These are phyloP conservation scores for Geoglossum cookeanum DNA, from an alignment of 2,329 filamentous ascomycete genomes.

Conservation along the genomic window DNA sequence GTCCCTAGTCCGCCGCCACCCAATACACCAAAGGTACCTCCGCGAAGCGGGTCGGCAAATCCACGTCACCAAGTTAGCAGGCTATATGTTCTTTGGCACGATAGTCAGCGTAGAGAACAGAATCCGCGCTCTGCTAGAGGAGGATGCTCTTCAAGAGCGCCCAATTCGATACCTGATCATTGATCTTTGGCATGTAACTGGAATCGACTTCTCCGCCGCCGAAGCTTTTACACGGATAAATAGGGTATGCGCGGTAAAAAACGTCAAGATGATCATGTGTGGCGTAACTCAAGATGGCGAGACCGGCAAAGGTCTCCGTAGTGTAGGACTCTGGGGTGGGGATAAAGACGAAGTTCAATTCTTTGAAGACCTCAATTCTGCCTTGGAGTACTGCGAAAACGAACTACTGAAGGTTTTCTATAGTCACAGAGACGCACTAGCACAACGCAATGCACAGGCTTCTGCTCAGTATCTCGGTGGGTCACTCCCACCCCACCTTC, in stretches of 20 bases:
- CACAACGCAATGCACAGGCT: constrained; percentile 25
- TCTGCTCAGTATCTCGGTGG: constrained; percentile 26
- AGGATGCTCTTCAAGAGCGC: constrained; percentile 54
- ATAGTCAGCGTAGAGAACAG: constrained; percentile 88
- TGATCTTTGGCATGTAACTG: constrained; percentile 75
- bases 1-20: constrained; percentile 82
- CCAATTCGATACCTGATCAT: constrained; percentile 82
- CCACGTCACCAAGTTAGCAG: constrained; percentile 75
- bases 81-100: constrained; percentile 96
- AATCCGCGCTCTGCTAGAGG: constrained; percentile 64
- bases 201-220: constrained; percentile 87
- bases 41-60: constrained; percentile 75
- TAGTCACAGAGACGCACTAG: constrained; percentile 42
- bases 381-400: constrained; percentile 87
- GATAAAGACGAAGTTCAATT: constrained; percentile 57
- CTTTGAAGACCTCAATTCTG: constrained; percentile 79
- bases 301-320: constrained; percentile 59
- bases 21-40: constrained; percentile 72
- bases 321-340: constrained; percentile 51
- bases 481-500: constrained; percentile 10
- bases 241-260: constrained; percentile 56
- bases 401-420: constrained; percentile 72
- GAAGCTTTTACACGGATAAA: constrained; percentile 91
- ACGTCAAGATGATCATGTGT: constrained; percentile 65
- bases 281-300: constrained; percentile 59